phyloP scores from a whole-genome alignment of 2,329 filamentous ascomycete genomes.

The Coniochaeta prunicola region DNA sequence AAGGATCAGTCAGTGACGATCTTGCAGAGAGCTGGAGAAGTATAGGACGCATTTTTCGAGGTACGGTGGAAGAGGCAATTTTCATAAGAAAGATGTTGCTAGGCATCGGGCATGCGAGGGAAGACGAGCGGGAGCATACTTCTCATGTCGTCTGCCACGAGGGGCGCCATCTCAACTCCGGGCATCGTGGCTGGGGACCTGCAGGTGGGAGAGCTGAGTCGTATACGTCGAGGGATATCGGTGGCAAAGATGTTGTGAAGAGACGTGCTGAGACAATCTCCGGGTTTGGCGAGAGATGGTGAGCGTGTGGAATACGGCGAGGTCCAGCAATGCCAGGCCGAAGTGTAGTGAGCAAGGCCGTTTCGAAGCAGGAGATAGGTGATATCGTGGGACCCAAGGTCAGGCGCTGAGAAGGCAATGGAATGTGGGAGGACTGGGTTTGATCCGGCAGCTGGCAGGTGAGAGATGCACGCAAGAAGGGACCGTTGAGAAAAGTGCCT shows the following conservation, averaged over 20 bases:
- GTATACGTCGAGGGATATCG: background rate
- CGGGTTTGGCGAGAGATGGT: background rate
- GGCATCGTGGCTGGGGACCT: conserved; percentile 23
- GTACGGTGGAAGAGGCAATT: background rate
- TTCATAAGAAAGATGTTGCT: background rate
- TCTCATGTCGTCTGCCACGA: conserved; percentile 36
- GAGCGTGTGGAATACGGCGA: background rate
- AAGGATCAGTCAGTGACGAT: conserved; percentile 17
- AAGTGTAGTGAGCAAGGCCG: background rate
- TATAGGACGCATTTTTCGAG: background rate
- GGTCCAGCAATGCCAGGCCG: background rate
- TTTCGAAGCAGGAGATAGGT: background rate
- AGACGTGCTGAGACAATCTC: background rate
- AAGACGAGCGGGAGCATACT: conserved; percentile 14
- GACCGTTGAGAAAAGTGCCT: background rate
- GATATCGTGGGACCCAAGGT: background rate
- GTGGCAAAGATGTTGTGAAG: background rate
- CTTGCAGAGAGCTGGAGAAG: background rate
- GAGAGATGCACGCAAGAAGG: background rate
- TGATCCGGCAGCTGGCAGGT: background rate
- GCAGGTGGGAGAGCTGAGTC: conserved; percentile 1
- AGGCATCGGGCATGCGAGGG: background rate
- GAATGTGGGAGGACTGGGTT: background rate
- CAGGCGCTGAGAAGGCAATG: background rate
- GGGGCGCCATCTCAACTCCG: conserved; percentile 30